phyloP scores from a whole-genome alignment of 371 early-diverging fungal species.

The Choanephora cucurbitarum region DNA sequence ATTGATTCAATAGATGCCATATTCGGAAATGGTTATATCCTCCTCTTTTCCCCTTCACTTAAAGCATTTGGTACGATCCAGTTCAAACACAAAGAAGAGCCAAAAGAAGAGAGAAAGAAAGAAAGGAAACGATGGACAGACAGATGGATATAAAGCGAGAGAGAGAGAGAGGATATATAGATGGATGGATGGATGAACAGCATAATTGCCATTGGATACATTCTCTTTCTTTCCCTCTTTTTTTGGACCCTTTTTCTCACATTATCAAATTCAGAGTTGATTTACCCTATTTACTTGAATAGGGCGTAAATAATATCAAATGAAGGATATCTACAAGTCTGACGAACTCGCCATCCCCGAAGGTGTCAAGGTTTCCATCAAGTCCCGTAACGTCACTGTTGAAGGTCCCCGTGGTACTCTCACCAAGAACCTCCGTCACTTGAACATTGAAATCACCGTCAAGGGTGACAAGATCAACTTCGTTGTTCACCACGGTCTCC shows the following conservation, averaged over 20 bases:
- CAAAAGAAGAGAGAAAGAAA: slow-evolving; percentile 3
- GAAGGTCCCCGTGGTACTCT: slow-evolving; percentile 84
- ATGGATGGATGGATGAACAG: slow-evolving; percentile 33
- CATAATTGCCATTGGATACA: background rate
- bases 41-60: slow-evolving; percentile 39
- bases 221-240: background rate
- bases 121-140: slow-evolving; percentile 8
- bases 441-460: slow-evolving; percentile 85
- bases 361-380: slow-evolving; percentile 70
- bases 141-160: slow-evolving; percentile 2
- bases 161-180: too few species aligned
- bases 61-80: slow-evolving; percentile 30
- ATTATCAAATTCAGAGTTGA: too few species aligned
- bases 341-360: slow-evolving; percentile 79
- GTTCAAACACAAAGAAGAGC: background rate
- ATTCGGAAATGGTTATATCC: slow-evolving; percentile 16
- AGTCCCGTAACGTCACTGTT: slow-evolving; percentile 76
- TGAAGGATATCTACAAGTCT: slow-evolving; percentile 81
- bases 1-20: background rate
- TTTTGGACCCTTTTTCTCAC: too few species aligned
- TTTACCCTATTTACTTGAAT: too few species aligned
- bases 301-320: slow-evolving; percentile 25
- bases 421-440: slow-evolving; percentile 90
- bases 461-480: slow-evolving; percentile 78
- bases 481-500: slow-evolving; percentile 95